Evolutionary conservation across 257 asterid genomes (phyloP), one percentile per base, ranked within the genome.

Genomic region (Capsicum pubescens): DNA sequence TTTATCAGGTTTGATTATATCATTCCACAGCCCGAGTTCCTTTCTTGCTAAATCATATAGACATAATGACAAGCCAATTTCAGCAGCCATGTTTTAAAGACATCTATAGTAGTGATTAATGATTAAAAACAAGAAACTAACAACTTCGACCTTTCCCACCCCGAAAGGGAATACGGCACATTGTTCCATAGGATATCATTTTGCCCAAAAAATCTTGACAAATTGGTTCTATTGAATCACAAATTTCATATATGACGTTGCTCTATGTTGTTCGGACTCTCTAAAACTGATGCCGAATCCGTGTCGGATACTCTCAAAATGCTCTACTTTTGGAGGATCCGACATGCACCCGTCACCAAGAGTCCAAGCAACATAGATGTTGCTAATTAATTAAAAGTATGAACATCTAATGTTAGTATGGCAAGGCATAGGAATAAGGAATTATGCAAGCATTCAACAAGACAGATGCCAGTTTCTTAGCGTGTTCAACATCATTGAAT

Each of bases 141-240:
- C 81, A 76, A 54, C 21, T 52, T 76, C 32, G 48, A 26, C 64
- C 64, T 52, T 48, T 76, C 7, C 63, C 64, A 52, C 48, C 63
- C 63, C 19, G 0, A 14, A 14, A 76, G 54, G 4, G 48, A 26
- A 52, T 52, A 52, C 12, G 50, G 48, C 26, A 7, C 48, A 50
- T 13, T 52, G 14, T 50, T 50, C 61, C 19, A 12, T 50, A 21
- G 10, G 46, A 74, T 52, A 76, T 12, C 7, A 52, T 52, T 13
- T 21, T 21, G 14, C 81, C 81, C 81, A 76, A 76, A 52, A 12
- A 48, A 19, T 48, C 59, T 72, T 48, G 44, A 76, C 48, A 26
- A 76, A 52, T 8, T 52, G 39, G 63, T 7, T 21, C 46, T 52
- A 21, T 52, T 52, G 46, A 26, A 26, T 12, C 1, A 76, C 5